phyloP scores from a whole-genome alignment of 805 yeast species.

The Candida ficus region DNA sequence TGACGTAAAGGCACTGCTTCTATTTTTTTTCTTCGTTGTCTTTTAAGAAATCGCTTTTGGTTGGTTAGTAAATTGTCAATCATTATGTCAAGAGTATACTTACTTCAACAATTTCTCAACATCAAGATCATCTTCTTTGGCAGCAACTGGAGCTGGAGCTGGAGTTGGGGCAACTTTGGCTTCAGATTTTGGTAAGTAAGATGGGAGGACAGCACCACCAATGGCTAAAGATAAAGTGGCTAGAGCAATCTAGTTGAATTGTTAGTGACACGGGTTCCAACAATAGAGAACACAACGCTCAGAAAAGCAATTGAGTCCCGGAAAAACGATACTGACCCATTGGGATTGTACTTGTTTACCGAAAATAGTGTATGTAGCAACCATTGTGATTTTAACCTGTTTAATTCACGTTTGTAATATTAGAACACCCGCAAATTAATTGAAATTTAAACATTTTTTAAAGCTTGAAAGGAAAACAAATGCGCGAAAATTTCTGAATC shows the following conservation, averaged over 20 bases:
- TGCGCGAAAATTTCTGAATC: neutral
- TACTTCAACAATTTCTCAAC: slow-evolving; percentile 29
- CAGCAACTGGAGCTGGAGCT: slow-evolving; percentile 23
- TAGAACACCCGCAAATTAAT: neutral
- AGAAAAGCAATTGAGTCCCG: neutral
- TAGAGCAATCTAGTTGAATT: slow-evolving; percentile 24
- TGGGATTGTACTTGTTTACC: slow-evolving; percentile 27
- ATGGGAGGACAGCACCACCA: slow-evolving; percentile 26
- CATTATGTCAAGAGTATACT: too few relatives aligned
- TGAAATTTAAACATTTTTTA: too few relatives aligned
- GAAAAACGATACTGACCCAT: slow-evolving; percentile 19
- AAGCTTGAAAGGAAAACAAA: too few relatives aligned
- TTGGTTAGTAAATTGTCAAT: neutral
- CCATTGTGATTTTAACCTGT: too few relatives aligned
- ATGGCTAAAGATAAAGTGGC: slow-evolving; percentile 29
- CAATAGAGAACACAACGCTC: too few relatives aligned
- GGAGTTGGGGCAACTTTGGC: slow-evolving; percentile 17
- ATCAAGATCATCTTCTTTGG: slow-evolving; percentile 26
- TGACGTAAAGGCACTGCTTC: neutral
- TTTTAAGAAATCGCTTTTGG: slow-evolving; percentile 25
- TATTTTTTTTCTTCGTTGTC: slow-evolving; percentile 19
- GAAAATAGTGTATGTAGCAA: slow-evolving; percentile 24
- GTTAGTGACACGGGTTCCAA: too few relatives aligned
- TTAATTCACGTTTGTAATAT: too few relatives aligned
- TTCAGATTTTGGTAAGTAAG: slow-evolving; percentile 17